A percentile compares a stretch with the other conserved stretches of the same genome.
phyloP scores from a whole-genome alignment of 2,329 filamentous ascomycete genomes.

The Sporothrix brasiliensis region DNA sequence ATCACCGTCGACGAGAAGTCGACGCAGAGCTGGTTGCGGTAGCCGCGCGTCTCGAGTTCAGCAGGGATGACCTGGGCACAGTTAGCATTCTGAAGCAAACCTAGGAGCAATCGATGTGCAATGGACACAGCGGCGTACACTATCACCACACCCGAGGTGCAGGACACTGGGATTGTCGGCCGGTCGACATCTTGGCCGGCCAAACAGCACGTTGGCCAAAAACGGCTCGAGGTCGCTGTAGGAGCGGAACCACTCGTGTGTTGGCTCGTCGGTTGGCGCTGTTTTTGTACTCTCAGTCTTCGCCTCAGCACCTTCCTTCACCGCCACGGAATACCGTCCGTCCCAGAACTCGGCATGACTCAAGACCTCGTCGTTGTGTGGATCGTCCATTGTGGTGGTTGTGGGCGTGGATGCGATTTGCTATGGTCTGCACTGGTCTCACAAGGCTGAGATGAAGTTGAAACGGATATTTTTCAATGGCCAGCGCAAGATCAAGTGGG shows the following conservation, averaged over 20 bases:
- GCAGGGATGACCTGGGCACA: slow-evolving; percentile 53
- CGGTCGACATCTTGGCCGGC: slow-evolving; percentile 36
- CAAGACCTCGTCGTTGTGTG: slow-evolving; percentile 39
- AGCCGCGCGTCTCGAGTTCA: slow-evolving; percentile 52
- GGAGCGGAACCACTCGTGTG: slow-evolving; percentile 59
- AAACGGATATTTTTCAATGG: not conserved
- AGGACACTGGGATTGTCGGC: slow-evolving; percentile 50
- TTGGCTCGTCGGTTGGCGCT: slow-evolving; percentile 38
- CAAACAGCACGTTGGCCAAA: slow-evolving; percentile 50
- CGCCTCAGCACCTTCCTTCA: slow-evolving; percentile 42
- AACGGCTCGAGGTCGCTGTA: slow-evolving; percentile 54
- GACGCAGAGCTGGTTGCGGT: slow-evolving; percentile 56
- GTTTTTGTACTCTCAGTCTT: not conserved
- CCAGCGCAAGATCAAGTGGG: not conserved
- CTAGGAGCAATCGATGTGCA: no score
- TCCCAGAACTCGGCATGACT: slow-evolving; percentile 55
- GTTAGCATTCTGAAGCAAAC: no score
- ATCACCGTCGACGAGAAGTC: slow-evolving; percentile 61
- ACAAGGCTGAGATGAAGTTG: not conserved
- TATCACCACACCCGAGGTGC: slow-evolving; percentile 60
- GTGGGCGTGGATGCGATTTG: not conserved
- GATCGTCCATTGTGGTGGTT: slow-evolving; percentile 20
- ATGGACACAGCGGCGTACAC: not conserved
- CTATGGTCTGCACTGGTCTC: not conserved
- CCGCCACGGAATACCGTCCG: slow-evolving; percentile 46